Conservation (phyloP, 2,329 filamentous ascomycete species). For the Neophaeococcomyces aloes region DNA sequence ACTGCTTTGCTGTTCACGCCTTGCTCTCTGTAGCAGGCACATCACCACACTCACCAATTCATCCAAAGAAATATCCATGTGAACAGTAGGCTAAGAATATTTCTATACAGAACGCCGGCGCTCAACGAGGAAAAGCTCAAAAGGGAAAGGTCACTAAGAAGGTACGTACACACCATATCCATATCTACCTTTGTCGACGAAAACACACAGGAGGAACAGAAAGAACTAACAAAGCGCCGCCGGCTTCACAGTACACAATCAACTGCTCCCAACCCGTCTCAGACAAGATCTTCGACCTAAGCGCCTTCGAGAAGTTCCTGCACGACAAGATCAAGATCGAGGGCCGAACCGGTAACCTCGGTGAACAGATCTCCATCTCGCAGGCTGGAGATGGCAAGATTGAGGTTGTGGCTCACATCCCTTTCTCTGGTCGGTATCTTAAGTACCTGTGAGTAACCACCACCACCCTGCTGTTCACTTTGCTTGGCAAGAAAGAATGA, state of each 20-base stretch:
- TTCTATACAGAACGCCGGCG: slow-evolving; percentile 36
- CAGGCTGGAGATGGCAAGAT: slow-evolving; percentile 94
- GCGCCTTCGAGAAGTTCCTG: slow-evolving; percentile 99
- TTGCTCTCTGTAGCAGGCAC: slow-evolving; percentile 22
- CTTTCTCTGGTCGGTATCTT: slow-evolving; percentile 96
- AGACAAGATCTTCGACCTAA: slow-evolving; percentile 99
- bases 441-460: slow-evolving; percentile 98
- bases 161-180: slow-evolving; percentile 26
- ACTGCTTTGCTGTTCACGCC: slow-evolving; percentile 80
- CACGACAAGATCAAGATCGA: slow-evolving; percentile 99
- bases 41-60: slow-evolving; percentile 1
- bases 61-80: slow-evolving; percentile 9
- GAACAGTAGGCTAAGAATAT: slow-evolving; percentile 85
- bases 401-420: slow-evolving; percentile 93
- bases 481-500: too few species aligned
- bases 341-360: slow-evolving; percentile 94
- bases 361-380: slow-evolving; percentile 80
- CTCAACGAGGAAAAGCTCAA: slow-evolving; percentile 32
- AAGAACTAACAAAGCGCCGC: too few species aligned
- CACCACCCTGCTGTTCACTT: too few species aligned
- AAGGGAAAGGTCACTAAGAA: slow-evolving; percentile 37
- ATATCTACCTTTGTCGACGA: too few species aligned
- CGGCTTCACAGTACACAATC: slow-evolving; percentile 99
- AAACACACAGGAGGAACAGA: too few species aligned
- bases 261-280: slow-evolving; percentile 95